These are phyloP conservation scores for Tilletia indica DNA, from an alignment of 1,284 basidiomycete species.

Conservation along the genomic window DNA sequence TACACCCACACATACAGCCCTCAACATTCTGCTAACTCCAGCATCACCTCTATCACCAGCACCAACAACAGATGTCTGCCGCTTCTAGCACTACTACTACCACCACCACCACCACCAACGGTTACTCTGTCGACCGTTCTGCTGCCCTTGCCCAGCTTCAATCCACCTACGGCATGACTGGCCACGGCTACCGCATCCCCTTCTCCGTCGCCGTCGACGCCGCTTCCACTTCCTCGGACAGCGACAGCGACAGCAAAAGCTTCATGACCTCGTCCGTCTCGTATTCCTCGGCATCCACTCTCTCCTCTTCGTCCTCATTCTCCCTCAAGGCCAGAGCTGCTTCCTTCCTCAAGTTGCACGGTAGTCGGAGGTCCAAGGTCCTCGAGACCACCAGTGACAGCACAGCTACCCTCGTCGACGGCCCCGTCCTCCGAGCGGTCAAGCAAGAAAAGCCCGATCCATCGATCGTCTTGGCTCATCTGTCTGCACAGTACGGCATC, in stretches of 20 bases:
- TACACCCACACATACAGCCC: background rate
- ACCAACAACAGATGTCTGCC: background rate
- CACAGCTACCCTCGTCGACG: background rate
- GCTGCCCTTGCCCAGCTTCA: slow-evolving; percentile 7
- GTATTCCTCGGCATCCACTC: background rate
- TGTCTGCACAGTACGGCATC: slow-evolving; percentile 3
- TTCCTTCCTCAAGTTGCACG: background rate
- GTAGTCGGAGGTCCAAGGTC: background rate
- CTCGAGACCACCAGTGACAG: background rate
- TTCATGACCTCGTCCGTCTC: slow-evolving; percentile 1
- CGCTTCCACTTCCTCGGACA: background rate
- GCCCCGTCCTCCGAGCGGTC: background rate
- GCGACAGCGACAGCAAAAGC: background rate
- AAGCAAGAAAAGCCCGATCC: slow-evolving; percentile 3
- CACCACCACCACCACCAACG: background rate
- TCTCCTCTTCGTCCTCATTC: background rate
- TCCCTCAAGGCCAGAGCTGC: slow-evolving; percentile 8
- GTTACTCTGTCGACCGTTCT: slow-evolving; percentile 5
- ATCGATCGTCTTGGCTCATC: background rate
- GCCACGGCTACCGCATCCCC: background rate
- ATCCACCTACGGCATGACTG: slow-evolving; percentile 7
- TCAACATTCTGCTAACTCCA: background rate
- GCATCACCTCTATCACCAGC: background rate
- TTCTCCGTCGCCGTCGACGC: slow-evolving; percentile 3
- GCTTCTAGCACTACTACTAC: background rate